Evolutionary conservation across 768 basidiomycete species (phyloP).

Genomic region (Infundibulicybe gibba): DNA sequence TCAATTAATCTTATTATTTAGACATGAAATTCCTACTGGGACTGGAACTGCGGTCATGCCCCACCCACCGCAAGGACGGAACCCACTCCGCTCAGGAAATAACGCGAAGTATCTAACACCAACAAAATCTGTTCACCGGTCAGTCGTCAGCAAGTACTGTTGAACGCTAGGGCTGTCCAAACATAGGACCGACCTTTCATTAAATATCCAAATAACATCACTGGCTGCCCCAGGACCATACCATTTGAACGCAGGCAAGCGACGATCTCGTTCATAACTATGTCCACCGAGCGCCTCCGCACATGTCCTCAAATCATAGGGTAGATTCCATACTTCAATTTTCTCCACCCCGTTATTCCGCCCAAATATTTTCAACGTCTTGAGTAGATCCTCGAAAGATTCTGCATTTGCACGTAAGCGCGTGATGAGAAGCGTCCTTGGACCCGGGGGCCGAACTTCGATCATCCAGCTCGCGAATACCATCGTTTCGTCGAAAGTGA

Average conservation of each 20-base stretch:
- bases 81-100: too few relatives aligned
- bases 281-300: constrained; percentile 25
- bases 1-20: too few relatives aligned
- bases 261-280: constrained; percentile 28
- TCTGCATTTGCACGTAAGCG: constrained; percentile 28
- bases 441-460: constrained; percentile 26
- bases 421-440: constrained; percentile 39
- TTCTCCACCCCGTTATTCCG: constrained; percentile 24
- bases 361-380: constrained; percentile 29
- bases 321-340: constrained; percentile 48
- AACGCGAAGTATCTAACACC: too few relatives aligned
- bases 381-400: constrained; percentile 30
- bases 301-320: constrained; percentile 21
- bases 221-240: constrained; percentile 34
- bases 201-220: constrained; percentile 40
- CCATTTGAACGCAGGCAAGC: constrained; percentile 45
- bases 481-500: constrained; percentile 4
- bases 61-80: too few relatives aligned
- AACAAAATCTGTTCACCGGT: too few relatives aligned
- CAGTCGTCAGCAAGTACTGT: too few relatives aligned
- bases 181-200: constrained; percentile 51
- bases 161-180: too few relatives aligned
- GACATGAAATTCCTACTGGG: too few relatives aligned
- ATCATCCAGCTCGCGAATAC: constrained; percentile 43
- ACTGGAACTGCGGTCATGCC: too few relatives aligned